Evolutionary conservation across 805 yeast genomes (phyloP).

Genomic region (Wickerhamomyces silvicola): DNA sequence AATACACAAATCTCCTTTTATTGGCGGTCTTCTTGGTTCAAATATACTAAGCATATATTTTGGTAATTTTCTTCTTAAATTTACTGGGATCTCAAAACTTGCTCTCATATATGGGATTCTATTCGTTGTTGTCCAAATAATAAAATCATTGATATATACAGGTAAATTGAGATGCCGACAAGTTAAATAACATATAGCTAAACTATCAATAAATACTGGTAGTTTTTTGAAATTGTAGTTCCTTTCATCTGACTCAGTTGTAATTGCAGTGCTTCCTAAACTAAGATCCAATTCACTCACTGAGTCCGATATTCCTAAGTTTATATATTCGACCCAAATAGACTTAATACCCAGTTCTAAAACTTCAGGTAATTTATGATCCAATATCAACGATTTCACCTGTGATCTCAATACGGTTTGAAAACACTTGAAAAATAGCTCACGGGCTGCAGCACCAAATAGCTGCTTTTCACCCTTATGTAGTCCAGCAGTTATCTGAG

Average conservation of each 20-base stretch:
- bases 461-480: slow-evolving; percentile 16
- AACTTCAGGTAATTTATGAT: slow-evolving; percentile 23
- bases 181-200: slow-evolving; percentile 44
- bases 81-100: slow-evolving; percentile 32
- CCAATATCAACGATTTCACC: slow-evolving; percentile 31
- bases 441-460: slow-evolving; percentile 44
- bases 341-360: slow-evolving; percentile 30
- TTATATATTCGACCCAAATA: slow-evolving; percentile 29
- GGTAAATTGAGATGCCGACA: slow-evolving; percentile 43
- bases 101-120: slow-evolving; percentile 45
- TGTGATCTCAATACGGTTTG: slow-evolving; percentile 49
- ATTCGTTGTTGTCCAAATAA: slow-evolving; percentile 34
- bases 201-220: slow-evolving; percentile 7
- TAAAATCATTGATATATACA: slow-evolving; percentile 41
- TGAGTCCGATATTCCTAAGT: slow-evolving; percentile 6
- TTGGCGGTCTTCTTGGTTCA: slow-evolving; percentile 36
- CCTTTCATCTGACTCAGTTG: slow-evolving; percentile 8
- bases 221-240: slow-evolving; percentile 5
- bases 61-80: slow-evolving; percentile 32
- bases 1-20: slow-evolving; percentile 29
- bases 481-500: slow-evolving; percentile 24
- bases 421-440: slow-evolving; percentile 37
- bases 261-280: slow-evolving; percentile 4
- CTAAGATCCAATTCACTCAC: slow-evolving; percentile 7
- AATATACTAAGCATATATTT: slow-evolving; percentile 28